Evolutionary conservation across 495 filamentous ascomycete species (phyloP).

Genomic region (Penicillium mononematosum): DNA sequence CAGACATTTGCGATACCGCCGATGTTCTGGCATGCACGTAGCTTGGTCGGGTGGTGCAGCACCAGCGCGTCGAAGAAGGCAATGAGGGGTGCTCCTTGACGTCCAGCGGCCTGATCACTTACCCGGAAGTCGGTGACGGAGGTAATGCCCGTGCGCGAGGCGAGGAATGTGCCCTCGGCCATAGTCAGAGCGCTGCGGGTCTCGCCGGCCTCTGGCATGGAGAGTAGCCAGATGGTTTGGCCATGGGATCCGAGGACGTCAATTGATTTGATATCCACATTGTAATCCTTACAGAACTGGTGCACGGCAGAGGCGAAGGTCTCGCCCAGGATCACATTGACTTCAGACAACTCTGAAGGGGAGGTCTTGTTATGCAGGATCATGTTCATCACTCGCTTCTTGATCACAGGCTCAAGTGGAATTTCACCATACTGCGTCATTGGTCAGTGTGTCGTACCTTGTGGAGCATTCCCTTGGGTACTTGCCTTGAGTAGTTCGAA

Average conservation of each 20-base stretch:
- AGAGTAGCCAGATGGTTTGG: constrained; percentile 58
- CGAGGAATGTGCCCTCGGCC: constrained; percentile 45
- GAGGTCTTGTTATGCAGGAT: constrained; percentile 53
- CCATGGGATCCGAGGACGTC: constrained; percentile 58
- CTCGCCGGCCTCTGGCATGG: constrained; percentile 51
- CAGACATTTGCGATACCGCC: constrained; percentile 60
- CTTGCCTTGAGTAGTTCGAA: constrained; percentile 44
- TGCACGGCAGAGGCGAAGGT: constrained; percentile 50
- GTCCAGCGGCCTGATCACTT: constrained; percentile 45
- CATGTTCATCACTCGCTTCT: constrained; percentile 56
- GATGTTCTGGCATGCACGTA: constrained; percentile 59
- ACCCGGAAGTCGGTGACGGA: constrained; percentile 48
- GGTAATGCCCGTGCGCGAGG: constrained; percentile 45
- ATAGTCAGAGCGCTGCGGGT: constrained; percentile 49
- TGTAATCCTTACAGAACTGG: constrained; percentile 45
- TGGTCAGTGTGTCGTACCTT: constrained; percentile 3
- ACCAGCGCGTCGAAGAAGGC: constrained; percentile 51
- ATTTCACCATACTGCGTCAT: constrained; percentile 37
- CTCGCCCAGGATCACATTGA: constrained; percentile 54
- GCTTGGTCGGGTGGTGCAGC: constrained; percentile 55
- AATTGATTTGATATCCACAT: constrained; percentile 46
- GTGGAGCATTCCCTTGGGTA: neutral
- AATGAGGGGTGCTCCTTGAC: constrained; percentile 47
- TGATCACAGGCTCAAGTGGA: constrained; percentile 51
- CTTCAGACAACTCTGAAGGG: constrained; percentile 52